phyloP scores from a whole-genome alignment of 2,329 filamentous ascomycete species.

The Ascochyta clinopodiicola region DNA sequence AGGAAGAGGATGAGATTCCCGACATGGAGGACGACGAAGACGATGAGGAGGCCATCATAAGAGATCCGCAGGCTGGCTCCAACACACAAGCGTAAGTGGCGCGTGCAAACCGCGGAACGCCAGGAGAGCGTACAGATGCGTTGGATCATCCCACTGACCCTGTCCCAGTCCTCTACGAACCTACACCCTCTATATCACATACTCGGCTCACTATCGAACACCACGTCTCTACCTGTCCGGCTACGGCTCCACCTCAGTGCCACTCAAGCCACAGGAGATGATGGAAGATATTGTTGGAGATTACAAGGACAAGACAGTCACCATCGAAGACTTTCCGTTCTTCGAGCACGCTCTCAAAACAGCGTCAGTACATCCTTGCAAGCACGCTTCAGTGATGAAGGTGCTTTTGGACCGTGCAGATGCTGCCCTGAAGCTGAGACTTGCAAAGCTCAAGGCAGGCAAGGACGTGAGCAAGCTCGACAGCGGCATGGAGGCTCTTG shows the following conservation, averaged over 20 bases:
- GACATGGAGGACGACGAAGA: conserved; percentile 99
- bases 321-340: conserved; percentile 95
- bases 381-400: conserved; percentile 98
- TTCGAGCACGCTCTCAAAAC: conserved; percentile 92
- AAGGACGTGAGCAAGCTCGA: conserved; percentile 61
- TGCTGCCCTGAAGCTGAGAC: conserved; percentile 84
- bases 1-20: conserved; percentile 81
- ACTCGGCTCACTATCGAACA: conserved; percentile 95
- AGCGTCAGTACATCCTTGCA: conserved; percentile 95
- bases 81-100: conserved; percentile 62
- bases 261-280: conserved; percentile 83
- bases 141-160: conserved; percentile 18
- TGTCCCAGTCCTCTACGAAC: conserved; percentile 75
- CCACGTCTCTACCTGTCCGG: conserved; percentile 94
- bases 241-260: conserved; percentile 79
- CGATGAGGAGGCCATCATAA: conserved; percentile 92
- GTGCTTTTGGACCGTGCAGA: conserved; percentile 93
- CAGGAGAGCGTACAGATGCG: neutral
- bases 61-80: conserved; percentile 58
- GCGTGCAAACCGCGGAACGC: neutral
- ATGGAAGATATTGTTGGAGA: conserved; percentile 97
- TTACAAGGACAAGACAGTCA: conserved; percentile 98
- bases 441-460: conserved; percentile 77
- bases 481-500: conserved; percentile 81
- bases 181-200: conserved; percentile 99